Base-by-base conservation (phyloP, 768 basidiomycete species). In the Lentinula guzmanii region DNA sequence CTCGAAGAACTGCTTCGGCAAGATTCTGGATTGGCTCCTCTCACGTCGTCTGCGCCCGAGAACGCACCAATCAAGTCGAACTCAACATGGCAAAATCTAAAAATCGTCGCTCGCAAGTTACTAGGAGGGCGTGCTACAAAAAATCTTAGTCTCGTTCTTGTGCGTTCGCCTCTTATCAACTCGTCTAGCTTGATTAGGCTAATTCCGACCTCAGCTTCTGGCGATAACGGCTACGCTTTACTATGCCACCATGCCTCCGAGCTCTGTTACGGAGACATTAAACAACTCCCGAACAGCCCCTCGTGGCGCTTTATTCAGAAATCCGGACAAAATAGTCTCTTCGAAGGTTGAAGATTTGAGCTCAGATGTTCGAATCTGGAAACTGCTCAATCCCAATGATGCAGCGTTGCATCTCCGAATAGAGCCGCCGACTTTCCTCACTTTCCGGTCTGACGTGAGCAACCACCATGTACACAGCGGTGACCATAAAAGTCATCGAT, bases 1-100 rank as follows among this genome's bases (percentile, higher is more conserved):
- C 80, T 96, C 48, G 89, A 91, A 61, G 93, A 99, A 70, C 79
- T 98, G 9, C 76, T 97, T 21, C 83, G 85, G 7, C 92, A 92
- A 69, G 86, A 89, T 64, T 74, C 86, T 1, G 82, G 75, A 54
- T 71, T 86, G 4, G 76, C 79, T 1, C 83, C 87, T 13, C 67
- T 78, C 1, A 68, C 77, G 18, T 42, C 46, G 7, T 37, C 65
- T 58, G 63, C 63, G 64, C 60, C 66, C 63, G 66, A 76, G 57
- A 43, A 68, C 10, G 65, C 39, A 34, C 69, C 61, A 24, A 77
- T 77, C 69, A 75, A 78, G 60, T 74, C 79, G 35, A 71, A 73
- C 46, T 77, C 82, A 6, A 75, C 71, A 16, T 80, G 76, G 74
- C 74, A 76, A 43, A 80, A 79, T 62, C 56, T 83, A 15, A 71